Evolutionary conservation across 306 rosid genomes (phyloP).

Genomic region (Cicer bijugum): DNA sequence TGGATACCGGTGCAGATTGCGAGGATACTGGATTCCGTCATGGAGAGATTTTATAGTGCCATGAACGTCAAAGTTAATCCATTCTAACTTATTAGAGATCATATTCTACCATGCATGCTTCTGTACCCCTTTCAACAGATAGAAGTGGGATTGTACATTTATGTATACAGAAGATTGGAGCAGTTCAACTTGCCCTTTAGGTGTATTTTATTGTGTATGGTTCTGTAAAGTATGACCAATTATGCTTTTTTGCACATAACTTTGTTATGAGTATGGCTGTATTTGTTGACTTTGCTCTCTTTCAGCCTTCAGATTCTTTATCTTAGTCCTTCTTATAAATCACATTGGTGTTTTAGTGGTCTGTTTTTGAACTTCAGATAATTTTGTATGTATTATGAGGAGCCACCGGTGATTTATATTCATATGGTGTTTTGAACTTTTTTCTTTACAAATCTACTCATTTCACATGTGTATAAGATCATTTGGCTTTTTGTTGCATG

Average conservation of each 20-base stretch:
- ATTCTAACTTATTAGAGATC: conserved; percentile 63
- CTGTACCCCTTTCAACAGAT: conserved; percentile 59
- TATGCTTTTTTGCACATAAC: conserved; percentile 57
- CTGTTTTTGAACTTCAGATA: conserved; percentile 29
- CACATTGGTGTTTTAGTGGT: conserved; percentile 43
- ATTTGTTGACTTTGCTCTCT: conserved; percentile 52
- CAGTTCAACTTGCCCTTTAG: conserved; percentile 60
- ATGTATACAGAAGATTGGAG: conserved; percentile 83
- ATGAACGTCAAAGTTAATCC: conserved; percentile 51
- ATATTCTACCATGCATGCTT: conserved; percentile 49
- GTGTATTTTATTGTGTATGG: conserved; percentile 65
- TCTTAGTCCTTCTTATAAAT: conserved; percentile 51
- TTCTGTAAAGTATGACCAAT: conserved; percentile 57
- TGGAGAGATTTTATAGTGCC: conserved; percentile 83
- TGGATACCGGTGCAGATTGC: conserved; percentile 87
- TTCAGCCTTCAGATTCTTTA: conserved; percentile 50
- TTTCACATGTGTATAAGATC: conserved; percentile 34
- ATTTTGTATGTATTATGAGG: conserved; percentile 51
- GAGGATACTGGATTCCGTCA: conserved; percentile 86
- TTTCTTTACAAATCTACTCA: conserved; percentile 28
- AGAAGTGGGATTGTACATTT: conserved; percentile 86
- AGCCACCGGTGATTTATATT: conserved; percentile 41
- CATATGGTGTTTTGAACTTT: conserved; percentile 36
- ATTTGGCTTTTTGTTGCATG: conserved; percentile 22
- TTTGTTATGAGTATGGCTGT: conserved; percentile 51